Evolutionary conservation across 768 basidiomycete species (phyloP), one percentile per base, ranked within the genome.

Genomic region (Lactifluus piperatus): DNA sequence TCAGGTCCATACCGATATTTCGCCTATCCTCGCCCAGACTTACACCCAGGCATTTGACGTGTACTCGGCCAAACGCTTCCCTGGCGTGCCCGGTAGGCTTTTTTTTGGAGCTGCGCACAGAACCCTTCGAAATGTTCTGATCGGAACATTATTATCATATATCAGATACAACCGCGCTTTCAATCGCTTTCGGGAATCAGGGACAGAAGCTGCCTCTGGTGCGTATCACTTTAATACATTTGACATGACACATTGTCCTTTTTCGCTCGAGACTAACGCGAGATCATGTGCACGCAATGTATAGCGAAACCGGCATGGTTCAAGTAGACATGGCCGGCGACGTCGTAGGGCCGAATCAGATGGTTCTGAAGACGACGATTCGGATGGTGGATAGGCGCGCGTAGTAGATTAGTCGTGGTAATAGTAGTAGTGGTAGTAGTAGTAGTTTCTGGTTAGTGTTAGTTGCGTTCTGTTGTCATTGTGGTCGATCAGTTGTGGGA

Each of bases 51-150:
- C 84, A 27, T 95, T 97, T 68, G 81, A 82, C 11, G 94, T 97
- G 0, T 94, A 77, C 72, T 92, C 91, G 2, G 94, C 94, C 36
- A 97, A 97, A 75, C 83, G 88, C 50, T 97, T 95, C 75, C 92
- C 91, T 50, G 94, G 94, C 51, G 94, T 97, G 44, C 88, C 91
- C 74, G 89, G 91, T 91, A 64, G 51, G 74, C n/a, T n/a, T 69
- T 34, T 32, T 34, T 0, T 7, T 13, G 34, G 10, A 1, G 11
- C 22, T 34, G 36, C 22, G 20, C 46, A 14, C 47, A 18, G 36
- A 32, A 27, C 43, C 43, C 20, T 34, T 32, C 27, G 16, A 27
- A 50, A 29, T 4, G 14, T 49, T 59, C 47, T 53, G 49, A 54
- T 43, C 11, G 11, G 41, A 53, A 55, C n/a, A n/a, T n/a, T n/a